Evolutionary conservation across 176 grass and related monocot species (phyloP).

Genomic region (Cocos nucifera): DNA sequence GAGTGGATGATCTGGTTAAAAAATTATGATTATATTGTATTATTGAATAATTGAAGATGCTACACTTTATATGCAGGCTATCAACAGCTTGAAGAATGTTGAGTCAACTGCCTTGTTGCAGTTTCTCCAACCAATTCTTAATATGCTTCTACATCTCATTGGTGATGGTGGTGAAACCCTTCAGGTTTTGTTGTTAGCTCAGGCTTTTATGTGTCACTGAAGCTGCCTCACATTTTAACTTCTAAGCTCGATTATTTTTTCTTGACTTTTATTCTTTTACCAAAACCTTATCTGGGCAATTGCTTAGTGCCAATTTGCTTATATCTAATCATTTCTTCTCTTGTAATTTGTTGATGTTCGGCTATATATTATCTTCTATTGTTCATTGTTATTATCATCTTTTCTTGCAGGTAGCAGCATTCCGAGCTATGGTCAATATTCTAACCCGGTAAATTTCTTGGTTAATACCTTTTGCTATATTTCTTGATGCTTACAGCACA

Average conservation of each 20-base stretch:
- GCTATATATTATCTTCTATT: constrained; percentile 9
- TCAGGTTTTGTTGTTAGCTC: constrained; percentile 52
- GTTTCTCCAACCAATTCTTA: constrained; percentile 95
- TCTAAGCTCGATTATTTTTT: background rate
- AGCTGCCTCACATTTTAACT: too few species aligned
- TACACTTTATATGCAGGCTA: constrained; percentile 50
- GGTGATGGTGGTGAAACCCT: constrained; percentile 99
- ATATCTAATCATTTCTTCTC: too few species aligned
- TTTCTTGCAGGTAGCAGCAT: constrained; percentile 76
- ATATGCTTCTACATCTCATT: constrained; percentile 98
- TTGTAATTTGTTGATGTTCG: background rate
- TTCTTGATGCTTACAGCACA: constrained; percentile 10
- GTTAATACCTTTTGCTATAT: constrained; percentile 17
- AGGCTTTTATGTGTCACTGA: background rate
- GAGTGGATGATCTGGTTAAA: too few species aligned
- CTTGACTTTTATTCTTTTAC: constrained; percentile 8
- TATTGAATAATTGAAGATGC: too few species aligned
- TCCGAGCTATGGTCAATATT: constrained; percentile 99
- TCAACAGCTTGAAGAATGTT: constrained; percentile 99
- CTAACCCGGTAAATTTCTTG: constrained; percentile 53
- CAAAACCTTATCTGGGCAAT: background rate
- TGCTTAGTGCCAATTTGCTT: too few species aligned
- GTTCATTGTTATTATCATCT: constrained; percentile 4
- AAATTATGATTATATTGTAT: too few species aligned
- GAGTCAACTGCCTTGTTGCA: constrained; percentile 83